Conservation (phyloP, 441 rosid genomes). For the Hura crepitans region DNA sequence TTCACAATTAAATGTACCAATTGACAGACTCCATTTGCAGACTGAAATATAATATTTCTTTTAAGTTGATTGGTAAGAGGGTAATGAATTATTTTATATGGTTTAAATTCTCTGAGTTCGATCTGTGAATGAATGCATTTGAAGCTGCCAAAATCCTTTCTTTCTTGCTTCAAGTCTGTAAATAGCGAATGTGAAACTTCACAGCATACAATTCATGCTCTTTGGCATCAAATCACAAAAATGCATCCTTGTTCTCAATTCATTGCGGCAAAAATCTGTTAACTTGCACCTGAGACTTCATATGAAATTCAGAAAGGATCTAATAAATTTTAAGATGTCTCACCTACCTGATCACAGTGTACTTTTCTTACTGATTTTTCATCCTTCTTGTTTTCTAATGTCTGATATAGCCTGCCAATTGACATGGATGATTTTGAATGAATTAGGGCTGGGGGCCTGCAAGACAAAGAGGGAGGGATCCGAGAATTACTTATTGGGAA, state of each 20-base stretch:
- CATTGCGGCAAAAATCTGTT: not conserved
- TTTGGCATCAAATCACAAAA: not conserved
- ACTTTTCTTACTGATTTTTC: not conserved
- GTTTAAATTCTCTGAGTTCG: not conserved
- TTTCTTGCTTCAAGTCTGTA: not conserved
- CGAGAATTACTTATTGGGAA: constrained; percentile 79
- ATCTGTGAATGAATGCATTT: not conserved
- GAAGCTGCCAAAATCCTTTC: not conserved
- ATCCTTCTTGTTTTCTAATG: constrained; percentile 1
- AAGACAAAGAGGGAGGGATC: constrained; percentile 77
- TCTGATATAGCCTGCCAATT: constrained; percentile 14
- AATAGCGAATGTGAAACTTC: not conserved
- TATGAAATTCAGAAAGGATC: not conserved
- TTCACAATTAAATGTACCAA: not conserved
- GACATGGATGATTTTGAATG: constrained; percentile 22
- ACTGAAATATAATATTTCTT: not conserved
- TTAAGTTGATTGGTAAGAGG: not conserved
- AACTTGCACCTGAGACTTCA: not conserved
- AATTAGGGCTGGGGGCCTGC: constrained; percentile 92
- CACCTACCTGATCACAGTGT: no score
- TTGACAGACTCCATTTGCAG: not conserved
- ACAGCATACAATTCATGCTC: not conserved
- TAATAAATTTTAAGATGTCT: not conserved
- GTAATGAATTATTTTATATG: not conserved
- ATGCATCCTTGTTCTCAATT: not conserved